Percentiles rank a stretch among this genome's conserved stretches.
Conservation (phyloP, 2,329 filamentous ascomycete species). For the Parafenestella ontariensis region DNA sequence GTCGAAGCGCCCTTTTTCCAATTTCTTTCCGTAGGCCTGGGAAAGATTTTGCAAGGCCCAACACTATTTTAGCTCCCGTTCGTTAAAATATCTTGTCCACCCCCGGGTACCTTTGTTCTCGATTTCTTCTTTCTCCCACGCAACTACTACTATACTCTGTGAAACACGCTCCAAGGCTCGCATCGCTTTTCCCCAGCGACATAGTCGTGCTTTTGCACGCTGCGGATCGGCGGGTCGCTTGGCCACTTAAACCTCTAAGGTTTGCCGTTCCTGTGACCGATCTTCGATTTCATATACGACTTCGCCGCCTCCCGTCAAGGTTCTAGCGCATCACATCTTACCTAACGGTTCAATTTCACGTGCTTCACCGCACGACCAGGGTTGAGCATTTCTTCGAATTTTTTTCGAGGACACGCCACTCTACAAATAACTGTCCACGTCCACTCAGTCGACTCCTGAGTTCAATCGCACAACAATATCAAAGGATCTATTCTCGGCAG, state of each 20-base stretch:
- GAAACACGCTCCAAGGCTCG: conserved; percentile 23
- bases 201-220: conserved; percentile 40
- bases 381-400: background rate
- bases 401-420: conserved; percentile 10
- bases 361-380: background rate
- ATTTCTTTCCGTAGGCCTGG: conserved; percentile 34
- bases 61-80: conserved; percentile 45
- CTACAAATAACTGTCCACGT: background rate
- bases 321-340: conserved; percentile 1
- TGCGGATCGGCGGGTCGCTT: conserved; percentile 26
- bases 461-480: conserved; percentile 7
- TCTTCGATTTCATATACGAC: conserved; percentile 13
- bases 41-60: conserved; percentile 36
- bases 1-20: conserved; percentile 27
- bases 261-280: conserved; percentile 17
- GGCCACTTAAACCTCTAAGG: conserved; percentile 22
- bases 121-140: conserved; percentile 17
- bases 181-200: conserved; percentile 25
- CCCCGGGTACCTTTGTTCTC: conserved; percentile 21
- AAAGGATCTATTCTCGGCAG: conserved; percentile 2
- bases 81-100: conserved; percentile 30
- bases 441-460: background rate
- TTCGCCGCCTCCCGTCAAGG: conserved; percentile 14
- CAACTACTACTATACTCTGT: conserved; percentile 5
- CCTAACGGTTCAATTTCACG: conserved; percentile 1